phyloP scores from a whole-genome alignment of 345 rosid genomes.

The Camelina sativa region DNA sequence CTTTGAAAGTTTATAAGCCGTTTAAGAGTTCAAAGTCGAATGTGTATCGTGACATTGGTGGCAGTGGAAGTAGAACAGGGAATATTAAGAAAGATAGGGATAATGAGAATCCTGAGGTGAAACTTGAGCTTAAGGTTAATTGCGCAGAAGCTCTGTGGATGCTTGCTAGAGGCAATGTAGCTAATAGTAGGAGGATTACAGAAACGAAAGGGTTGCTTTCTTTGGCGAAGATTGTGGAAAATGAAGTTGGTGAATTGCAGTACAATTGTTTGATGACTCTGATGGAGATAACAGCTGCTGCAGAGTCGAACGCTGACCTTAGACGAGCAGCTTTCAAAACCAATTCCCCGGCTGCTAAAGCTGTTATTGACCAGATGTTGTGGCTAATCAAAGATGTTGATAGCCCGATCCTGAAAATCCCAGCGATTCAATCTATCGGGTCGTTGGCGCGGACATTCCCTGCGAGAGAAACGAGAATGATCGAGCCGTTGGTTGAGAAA shows the following conservation, averaged over 20 bases:
- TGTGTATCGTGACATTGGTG: constrained; percentile 47
- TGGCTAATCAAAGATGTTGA: constrained; percentile 65
- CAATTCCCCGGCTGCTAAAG: constrained; percentile 88
- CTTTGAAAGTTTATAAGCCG: constrained; percentile 45
- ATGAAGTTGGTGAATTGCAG: constrained; percentile 66
- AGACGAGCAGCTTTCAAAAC: constrained; percentile 83
- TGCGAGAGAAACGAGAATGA: constrained; percentile 77
- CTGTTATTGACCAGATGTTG: constrained; percentile 81
- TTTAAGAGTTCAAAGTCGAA: constrained; percentile 52
- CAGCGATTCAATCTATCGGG: constrained; percentile 77
- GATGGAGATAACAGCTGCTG: constrained; percentile 82
- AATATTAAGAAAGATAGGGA: constrained; percentile 70
- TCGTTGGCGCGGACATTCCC: constrained; percentile 89
- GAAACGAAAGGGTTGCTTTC: constrained; percentile 96
- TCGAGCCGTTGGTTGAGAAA: constrained; percentile 64
- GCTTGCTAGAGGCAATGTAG: constrained; percentile 75
- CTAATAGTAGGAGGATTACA: constrained; percentile 73
- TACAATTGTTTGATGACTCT: constrained; percentile 83
- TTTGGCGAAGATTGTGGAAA: constrained; percentile 83
- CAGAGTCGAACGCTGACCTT: constrained; percentile 72
- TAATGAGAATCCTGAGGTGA: constrained; percentile 68
- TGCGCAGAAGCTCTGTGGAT: constrained; percentile 83
- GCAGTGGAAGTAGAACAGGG: constrained; percentile 46
- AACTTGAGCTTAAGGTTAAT: constrained; percentile 61
- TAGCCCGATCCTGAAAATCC: constrained; percentile 53